These are phyloP conservation scores for Metroxylon sagu DNA, from an alignment of 176 grass and related monocot species.

Conservation along the genomic window DNA sequence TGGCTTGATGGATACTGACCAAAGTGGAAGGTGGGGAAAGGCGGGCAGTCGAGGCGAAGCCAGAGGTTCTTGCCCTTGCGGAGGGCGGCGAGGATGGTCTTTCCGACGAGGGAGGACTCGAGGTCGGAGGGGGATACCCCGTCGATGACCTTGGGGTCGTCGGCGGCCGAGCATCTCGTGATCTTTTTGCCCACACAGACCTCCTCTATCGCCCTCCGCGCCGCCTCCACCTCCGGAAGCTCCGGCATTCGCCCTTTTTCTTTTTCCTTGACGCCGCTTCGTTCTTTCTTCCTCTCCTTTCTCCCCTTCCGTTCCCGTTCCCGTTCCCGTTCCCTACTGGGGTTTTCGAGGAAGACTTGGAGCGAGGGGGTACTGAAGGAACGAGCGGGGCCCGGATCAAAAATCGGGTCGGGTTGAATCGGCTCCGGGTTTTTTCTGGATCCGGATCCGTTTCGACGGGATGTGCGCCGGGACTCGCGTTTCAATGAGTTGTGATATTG, in stretches of 20 bases:
- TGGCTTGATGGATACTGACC: constrained; percentile 18
- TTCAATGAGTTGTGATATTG: too few species aligned
- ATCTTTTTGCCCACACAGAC: constrained; percentile 39
- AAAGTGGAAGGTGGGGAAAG: constrained; percentile 49
- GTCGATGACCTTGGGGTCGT: constrained; percentile 56
- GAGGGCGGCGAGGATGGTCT: constrained; percentile 23
- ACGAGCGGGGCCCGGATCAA: too few species aligned
- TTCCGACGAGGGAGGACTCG: constrained; percentile 32
- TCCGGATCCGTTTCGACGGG: too few species aligned
- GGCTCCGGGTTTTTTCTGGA: too few species aligned
- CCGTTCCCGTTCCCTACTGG: too few species aligned
- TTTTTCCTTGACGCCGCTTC: neutral
- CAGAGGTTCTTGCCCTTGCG: constrained; percentile 56
- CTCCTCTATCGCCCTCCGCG: constrained; percentile 41
- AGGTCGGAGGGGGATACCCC: constrained; percentile 34
- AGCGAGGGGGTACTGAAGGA: too few species aligned
- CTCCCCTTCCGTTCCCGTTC: too few species aligned
- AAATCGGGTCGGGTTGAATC: too few species aligned
- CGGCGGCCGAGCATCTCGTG: constrained; percentile 16
- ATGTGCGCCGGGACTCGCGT: too few species aligned
- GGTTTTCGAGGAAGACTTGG: too few species aligned
- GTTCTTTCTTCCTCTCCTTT: too few species aligned
- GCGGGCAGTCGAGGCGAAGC: constrained; percentile 36
- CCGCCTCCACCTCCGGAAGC: constrained; percentile 55
- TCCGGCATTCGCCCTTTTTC: constrained; percentile 34